These are phyloP conservation scores for Sinapis alba DNA, from an alignment of 441 rosid genomes.

Conservation along the genomic window DNA sequence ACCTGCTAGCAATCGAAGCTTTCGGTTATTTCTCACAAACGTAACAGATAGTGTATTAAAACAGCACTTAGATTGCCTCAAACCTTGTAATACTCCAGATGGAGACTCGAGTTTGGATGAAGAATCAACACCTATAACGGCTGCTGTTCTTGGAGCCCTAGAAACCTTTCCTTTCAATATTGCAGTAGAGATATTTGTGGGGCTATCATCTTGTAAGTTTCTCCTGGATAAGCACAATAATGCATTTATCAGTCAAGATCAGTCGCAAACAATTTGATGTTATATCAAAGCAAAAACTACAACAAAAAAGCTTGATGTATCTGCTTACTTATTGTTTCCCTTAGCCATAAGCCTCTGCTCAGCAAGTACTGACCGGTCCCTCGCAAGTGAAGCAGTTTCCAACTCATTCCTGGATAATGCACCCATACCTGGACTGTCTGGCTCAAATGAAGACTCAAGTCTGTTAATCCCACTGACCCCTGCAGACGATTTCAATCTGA, in stretches of 20 bases:
- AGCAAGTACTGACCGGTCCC: slow-evolving; percentile 51
- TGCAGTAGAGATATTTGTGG: slow-evolving; percentile 55
- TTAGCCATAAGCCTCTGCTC: slow-evolving; percentile 65
- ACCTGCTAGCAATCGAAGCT: slow-evolving; percentile 52
- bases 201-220: slow-evolving; percentile 58
- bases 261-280: neutral
- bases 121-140: slow-evolving; percentile 66
- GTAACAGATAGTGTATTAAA: slow-evolving; percentile 46
- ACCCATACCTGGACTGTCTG: slow-evolving; percentile 56
- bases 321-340: slow-evolving; percentile 54
- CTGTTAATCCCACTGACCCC: slow-evolving; percentile 62
- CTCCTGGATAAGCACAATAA: slow-evolving; percentile 50
- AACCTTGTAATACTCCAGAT: slow-evolving; percentile 68
- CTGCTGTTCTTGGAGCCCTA: slow-evolving; percentile 72
- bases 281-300: neutral
- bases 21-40: slow-evolving; percentile 52
- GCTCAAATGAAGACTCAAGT: slow-evolving; percentile 61
- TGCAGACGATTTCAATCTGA: slow-evolving; percentile 68
- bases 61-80: slow-evolving; percentile 50
- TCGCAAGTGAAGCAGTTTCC: slow-evolving; percentile 57
- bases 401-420: slow-evolving; percentile 56
- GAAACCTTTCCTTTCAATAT: slow-evolving; percentile 68
- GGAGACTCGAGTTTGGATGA: slow-evolving; percentile 61
- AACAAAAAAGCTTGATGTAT: slow-evolving; percentile 7
- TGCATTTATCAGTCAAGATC: slow-evolving; percentile 22